Conservation (phyloP, 1,284 basidiomycete species). For the Taiwanofungus camphoratus region DNA sequence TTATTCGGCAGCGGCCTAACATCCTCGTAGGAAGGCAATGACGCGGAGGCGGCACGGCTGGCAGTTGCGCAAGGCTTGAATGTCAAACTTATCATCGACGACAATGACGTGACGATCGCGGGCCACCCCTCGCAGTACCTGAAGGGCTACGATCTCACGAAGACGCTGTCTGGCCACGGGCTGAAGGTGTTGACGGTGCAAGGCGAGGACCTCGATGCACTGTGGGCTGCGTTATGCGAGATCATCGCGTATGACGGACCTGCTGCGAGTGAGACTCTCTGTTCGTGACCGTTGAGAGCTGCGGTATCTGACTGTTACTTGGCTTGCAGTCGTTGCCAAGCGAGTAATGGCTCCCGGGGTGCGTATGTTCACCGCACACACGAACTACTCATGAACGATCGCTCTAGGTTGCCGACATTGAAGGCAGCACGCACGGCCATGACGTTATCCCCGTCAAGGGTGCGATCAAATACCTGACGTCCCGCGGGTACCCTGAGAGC, state of each 20-base stretch:
- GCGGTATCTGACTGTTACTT: slow-evolving; percentile 4
- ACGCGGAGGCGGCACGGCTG: slow-evolving; percentile 81
- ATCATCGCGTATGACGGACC: slow-evolving; percentile 63
- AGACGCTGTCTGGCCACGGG: slow-evolving; percentile 76
- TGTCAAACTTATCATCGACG: slow-evolving; percentile 80
- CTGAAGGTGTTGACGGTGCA: slow-evolving; percentile 66
- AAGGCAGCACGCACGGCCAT: slow-evolving; percentile 75
- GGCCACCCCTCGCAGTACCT: slow-evolving; percentile 82
- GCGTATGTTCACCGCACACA: background rate
- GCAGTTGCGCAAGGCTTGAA: slow-evolving; percentile 78
- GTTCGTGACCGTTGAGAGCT: background rate
- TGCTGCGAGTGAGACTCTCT: slow-evolving; percentile 66
- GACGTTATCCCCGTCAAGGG: slow-evolving; percentile 78
- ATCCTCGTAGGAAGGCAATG: slow-evolving; percentile 83
- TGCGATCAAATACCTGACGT: slow-evolving; percentile 66
- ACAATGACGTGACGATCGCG: slow-evolving; percentile 84
- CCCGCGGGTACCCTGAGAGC: slow-evolving; percentile 56
- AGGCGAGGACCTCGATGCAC: slow-evolving; percentile 72
- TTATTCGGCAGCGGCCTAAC: background rate
- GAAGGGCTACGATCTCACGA: slow-evolving; percentile 64
- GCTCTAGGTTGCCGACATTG: slow-evolving; percentile 52
- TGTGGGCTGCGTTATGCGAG: slow-evolving; percentile 62
- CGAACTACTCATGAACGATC: slow-evolving; percentile 1
- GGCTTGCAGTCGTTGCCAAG: slow-evolving; percentile 69
- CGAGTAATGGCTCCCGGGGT: slow-evolving; percentile 75